Conservation (phyloP, 495 filamentous ascomycete genomes). For the Darksidea phi region DNA sequence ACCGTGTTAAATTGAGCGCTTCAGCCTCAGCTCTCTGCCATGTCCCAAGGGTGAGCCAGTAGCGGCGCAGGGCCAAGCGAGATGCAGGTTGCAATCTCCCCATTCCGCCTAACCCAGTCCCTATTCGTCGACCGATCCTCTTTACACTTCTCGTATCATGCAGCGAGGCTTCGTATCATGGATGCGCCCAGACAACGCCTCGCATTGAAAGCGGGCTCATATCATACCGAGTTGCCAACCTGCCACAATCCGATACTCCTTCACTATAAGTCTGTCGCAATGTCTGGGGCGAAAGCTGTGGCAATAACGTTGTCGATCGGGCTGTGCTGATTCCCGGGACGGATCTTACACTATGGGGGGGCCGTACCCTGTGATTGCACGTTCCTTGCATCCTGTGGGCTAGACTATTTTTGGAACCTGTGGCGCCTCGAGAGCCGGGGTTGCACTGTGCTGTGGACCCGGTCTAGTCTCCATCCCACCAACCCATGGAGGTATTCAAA, state of each 20-base stretch:
- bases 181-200: slow-evolving; percentile 5
- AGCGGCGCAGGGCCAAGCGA: slow-evolving; percentile 17
- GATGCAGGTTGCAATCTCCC: background rate
- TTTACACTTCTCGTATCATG: background rate
- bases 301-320: background rate
- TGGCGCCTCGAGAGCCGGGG: background rate
- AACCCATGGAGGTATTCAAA: background rate
- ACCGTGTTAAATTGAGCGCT: no score
- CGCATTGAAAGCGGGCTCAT: slow-evolving; percentile 7
- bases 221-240: background rate
- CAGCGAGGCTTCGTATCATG: background rate
- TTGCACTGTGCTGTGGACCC: background rate
- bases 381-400: background rate
- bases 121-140: background rate
- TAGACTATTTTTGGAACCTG: slow-evolving; percentile 8
- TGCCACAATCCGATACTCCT: background rate
- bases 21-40: slow-evolving; percentile 21
- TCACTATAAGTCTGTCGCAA: background rate
- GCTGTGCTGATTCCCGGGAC: background rate
- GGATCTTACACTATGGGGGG: background rate
- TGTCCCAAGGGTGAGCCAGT: background rate
- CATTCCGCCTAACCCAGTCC: background rate
- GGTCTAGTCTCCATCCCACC: background rate
- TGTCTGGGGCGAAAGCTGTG: background rate
- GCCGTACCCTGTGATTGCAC: background rate